Conservation (phyloP, 306 rosid species). For the Lagenaria siceraria region DNA sequence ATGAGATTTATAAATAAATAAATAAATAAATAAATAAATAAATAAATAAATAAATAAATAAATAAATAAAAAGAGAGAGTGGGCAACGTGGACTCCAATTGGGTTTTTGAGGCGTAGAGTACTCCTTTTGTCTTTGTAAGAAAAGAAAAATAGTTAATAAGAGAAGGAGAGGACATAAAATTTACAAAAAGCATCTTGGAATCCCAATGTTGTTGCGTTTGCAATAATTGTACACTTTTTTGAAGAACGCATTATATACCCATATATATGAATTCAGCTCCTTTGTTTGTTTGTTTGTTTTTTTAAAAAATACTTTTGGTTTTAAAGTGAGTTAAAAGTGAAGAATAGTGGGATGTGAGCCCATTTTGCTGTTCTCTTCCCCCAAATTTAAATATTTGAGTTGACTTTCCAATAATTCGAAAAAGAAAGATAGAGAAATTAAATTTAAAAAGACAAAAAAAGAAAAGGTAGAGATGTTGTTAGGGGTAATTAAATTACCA, state of each 20-base stretch:
- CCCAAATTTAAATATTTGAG: background rate
- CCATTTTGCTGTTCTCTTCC: background rate
- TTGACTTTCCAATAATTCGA: background rate
- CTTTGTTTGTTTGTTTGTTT: background rate
- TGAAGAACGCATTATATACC: conserved; percentile 1
- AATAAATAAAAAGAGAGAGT: conserved; percentile 2
- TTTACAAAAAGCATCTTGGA: conserved; percentile 19
- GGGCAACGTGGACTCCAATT: conserved; percentile 33
- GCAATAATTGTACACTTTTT: conserved; percentile 11
- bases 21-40: too few relatives aligned
- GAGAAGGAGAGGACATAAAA: background rate
- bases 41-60: too few relatives aligned
- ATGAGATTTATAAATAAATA: too few relatives aligned
- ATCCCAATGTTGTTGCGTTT: conserved; percentile 22
- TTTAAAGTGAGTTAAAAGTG: background rate
- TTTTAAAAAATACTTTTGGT: background rate
- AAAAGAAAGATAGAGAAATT: background rate
- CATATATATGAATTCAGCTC: background rate
- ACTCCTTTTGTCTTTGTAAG: background rate
- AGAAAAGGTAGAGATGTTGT: too few relatives aligned
- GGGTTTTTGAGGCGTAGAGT: background rate
- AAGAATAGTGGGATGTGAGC: conserved; percentile 1
- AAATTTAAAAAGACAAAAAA: too few relatives aligned
- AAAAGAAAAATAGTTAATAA: too few relatives aligned
- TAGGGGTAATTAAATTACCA: too few relatives aligned